A percentile compares a stretch with the other conserved stretches of the same genome.
phyloP scores from a whole-genome alignment of 2,329 filamentous ascomycete genomes.

The Fusarium chlamydosporum region DNA sequence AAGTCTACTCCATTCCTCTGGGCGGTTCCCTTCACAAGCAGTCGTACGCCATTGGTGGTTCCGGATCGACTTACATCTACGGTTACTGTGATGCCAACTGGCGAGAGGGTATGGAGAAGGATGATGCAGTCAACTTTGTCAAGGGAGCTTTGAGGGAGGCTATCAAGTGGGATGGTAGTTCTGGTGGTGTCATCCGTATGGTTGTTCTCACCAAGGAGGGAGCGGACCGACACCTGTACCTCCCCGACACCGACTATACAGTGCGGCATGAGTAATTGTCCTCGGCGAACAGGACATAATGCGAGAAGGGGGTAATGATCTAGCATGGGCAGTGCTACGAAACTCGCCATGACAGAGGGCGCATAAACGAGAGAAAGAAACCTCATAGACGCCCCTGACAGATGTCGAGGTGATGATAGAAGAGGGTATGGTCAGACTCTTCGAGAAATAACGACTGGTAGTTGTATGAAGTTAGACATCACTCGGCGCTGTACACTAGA shows the following conservation, averaged over 20 bases:
- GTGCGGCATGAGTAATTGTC: conserved; percentile 72
- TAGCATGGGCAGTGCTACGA: conserved; percentile 30
- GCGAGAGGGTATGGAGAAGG: conserved; percentile 94
- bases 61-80: conserved; percentile 99
- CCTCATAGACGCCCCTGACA: conserved; percentile 11
- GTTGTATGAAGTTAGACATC: conserved; percentile 44
- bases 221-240: conserved; percentile 92
- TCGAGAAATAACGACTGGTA: conserved; percentile 25
- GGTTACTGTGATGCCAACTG: conserved; percentile 98
- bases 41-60: conserved; percentile 93
- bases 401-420: conserved; percentile 19
- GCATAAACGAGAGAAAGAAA: conserved; percentile 21
- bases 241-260: conserved; percentile 91
- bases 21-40: conserved; percentile 99
- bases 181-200: conserved; percentile 97
- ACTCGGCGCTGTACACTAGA: conserved; percentile 51
- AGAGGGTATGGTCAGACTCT: conserved; percentile 28
- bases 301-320: conserved; percentile 21
- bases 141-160: conserved; percentile 92
- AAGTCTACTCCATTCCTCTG: conserved; percentile 97
- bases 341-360: conserved; percentile 39
- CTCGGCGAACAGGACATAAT: conserved; percentile 40
- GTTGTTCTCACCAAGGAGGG: conserved; percentile 93
- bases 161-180: conserved; percentile 99
- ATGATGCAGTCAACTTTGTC: conserved; percentile 91